These are phyloP conservation scores for Blastomyces gilchristii DNA, from an alignment of 2,329 filamentous ascomycete species.

Conservation along the genomic window DNA sequence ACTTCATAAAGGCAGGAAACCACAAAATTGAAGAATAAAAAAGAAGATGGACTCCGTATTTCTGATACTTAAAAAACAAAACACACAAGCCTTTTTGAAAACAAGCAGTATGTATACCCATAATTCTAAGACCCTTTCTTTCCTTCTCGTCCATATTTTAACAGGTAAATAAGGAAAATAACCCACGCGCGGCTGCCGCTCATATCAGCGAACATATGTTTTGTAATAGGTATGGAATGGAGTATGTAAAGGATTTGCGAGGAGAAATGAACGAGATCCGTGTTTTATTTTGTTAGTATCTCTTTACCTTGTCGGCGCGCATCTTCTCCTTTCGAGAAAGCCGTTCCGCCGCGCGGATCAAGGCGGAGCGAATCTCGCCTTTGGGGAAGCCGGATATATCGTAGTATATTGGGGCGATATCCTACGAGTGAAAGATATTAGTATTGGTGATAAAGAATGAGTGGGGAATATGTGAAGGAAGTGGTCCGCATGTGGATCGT, in stretches of 20 bases:
- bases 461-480: neutral
- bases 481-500: neutral
- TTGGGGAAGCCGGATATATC: slow-evolving; percentile 72
- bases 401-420: slow-evolving; percentile 90
- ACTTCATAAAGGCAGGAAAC: neutral
- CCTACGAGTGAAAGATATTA: slow-evolving; percentile 40
- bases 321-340: slow-evolving; percentile 46
- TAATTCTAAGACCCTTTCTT: neutral
- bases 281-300: slow-evolving; percentile 21
- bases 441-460: neutral
- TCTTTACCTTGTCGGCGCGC: slow-evolving; percentile 27
- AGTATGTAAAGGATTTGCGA: neutral
- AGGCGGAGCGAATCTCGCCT: slow-evolving; percentile 67
- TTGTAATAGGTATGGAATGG: neutral
- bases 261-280: neutral
- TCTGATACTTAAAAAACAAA: neutral
- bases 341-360: slow-evolving; percentile 46
- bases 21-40: neutral
- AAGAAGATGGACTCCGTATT: neutral
- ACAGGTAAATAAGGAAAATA: neutral
- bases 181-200: neutral
- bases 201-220: neutral
- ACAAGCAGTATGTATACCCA: neutral
- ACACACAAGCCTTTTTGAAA: neutral
- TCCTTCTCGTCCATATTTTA: neutral